These are phyloP conservation scores for Aspergillus pseudoglaucus DNA, from an alignment of 2,329 filamentous ascomycete species.

Conservation along the genomic window DNA sequence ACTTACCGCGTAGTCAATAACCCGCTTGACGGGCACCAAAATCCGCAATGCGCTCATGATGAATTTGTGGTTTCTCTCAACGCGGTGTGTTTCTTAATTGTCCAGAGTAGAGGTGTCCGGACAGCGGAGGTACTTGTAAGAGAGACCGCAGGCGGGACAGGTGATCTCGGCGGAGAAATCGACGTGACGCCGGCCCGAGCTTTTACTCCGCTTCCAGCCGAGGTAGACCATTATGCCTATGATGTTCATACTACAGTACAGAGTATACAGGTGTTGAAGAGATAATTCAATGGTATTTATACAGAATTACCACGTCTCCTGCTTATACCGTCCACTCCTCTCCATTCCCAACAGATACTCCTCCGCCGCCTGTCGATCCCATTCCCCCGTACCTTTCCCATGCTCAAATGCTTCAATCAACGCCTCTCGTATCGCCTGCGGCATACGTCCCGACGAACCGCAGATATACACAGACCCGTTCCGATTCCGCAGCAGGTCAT, in stretches of 20 bases:
- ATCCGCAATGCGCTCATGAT: constrained; percentile 56
- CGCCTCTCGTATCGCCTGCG: constrained; percentile 60
- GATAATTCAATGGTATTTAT: background rate
- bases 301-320: constrained; percentile 59
- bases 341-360: constrained; percentile 52
- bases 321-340: constrained; percentile 56
- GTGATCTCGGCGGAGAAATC: constrained; percentile 21
- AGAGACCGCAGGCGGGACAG: constrained; percentile 13
- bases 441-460: constrained; percentile 62
- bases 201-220: constrained; percentile 22
- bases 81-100: background rate
- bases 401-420: constrained; percentile 55
- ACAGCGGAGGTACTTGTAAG: background rate
- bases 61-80: constrained; percentile 1
- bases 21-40: constrained; percentile 74
- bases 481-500: constrained; percentile 45
- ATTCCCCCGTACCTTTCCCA: constrained; percentile 40
- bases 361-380: constrained; percentile 47
- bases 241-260: background rate
- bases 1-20: constrained; percentile 78
- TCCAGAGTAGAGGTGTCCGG: background rate
- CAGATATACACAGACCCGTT: constrained; percentile 48
- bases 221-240: constrained; percentile 13
- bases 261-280: background rate
- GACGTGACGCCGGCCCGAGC: constrained; percentile 22